Evolutionary conservation across 768 basidiomycete genomes (phyloP).

Genomic region (Leccinellum luteum): DNA sequence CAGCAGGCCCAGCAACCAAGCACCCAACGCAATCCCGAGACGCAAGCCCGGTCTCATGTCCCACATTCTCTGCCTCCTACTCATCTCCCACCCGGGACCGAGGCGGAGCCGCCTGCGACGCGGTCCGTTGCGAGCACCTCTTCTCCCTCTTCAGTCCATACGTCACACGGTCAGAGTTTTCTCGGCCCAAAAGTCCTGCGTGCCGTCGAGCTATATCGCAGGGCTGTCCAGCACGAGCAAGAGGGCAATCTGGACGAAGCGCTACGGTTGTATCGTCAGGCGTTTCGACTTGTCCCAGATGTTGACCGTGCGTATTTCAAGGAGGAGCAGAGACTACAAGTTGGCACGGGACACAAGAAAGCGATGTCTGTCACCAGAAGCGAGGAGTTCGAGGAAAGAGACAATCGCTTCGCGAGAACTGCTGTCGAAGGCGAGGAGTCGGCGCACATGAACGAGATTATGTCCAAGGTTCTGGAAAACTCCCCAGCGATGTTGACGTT

Average conservation of each 20-base stretch:
- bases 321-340: slow-evolving; percentile 44
- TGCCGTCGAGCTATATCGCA: slow-evolving; percentile 66
- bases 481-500: slow-evolving; percentile 57
- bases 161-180: slow-evolving; percentile 26
- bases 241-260: slow-evolving; percentile 74
- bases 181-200: slow-evolving; percentile 37
- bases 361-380: slow-evolving; percentile 79
- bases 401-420: slow-evolving; percentile 65
- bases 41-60: slow-evolving; percentile 4
- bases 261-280: slow-evolving; percentile 69
- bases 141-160: slow-evolving; percentile 10
- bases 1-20: slow-evolving; percentile 4
- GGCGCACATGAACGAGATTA: slow-evolving; percentile 33
- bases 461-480: slow-evolving; percentile 46
- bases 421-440: slow-evolving; percentile 38
- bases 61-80: background rate
- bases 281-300: slow-evolving; percentile 72
- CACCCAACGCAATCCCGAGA: slow-evolving; percentile 6
- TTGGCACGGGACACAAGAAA: slow-evolving; percentile 58
- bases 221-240: slow-evolving; percentile 74
- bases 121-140: slow-evolving; percentile 15
- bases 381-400: slow-evolving; percentile 58
- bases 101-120: background rate
- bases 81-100: slow-evolving; percentile 1
- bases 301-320: slow-evolving; percentile 71